Base-by-base conservation (phyloP, 2,329 filamentous ascomycete genomes). In the Rachicladosporium sp. region DNA sequence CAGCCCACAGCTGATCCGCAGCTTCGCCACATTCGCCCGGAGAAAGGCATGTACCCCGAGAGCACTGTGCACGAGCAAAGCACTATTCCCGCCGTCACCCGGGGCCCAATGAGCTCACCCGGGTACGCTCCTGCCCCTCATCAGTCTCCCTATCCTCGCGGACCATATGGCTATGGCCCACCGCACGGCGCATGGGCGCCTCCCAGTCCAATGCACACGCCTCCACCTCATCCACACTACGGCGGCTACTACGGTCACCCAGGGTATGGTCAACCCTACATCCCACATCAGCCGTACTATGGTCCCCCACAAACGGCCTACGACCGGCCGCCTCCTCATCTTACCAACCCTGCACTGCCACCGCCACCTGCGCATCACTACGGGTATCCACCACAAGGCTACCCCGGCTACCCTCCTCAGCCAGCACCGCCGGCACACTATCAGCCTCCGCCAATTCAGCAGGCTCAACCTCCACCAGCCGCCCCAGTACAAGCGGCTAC, bases 21-120 rank as follows among this genome's bases (percentile, higher is more conserved):
- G 13, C 70, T 98, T 38, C 78, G 87, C 51, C 76, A 83, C 55
- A 91, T 98, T 46, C 70, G 84, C 2, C 89, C 89, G 0, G 74
- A 80, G 34, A 95, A 94, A 69, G 89, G 88, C 57, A 86, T 96
- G 76, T 98, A 98, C 59, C 91, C 91, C 0, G 91, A 98, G 62
- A 93, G 89, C 1, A 93, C 86, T 34, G 78, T 95, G 50, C 85
- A 86, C 56, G 89, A 95, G 54, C 73, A 80, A 46, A 81, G 81
- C 57, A 81, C 80, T 43, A 78, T 86, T 10, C 85, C 88, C 9
- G 80, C 84, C 2, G 75, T 93, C 31, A 89, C 86, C 9, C 76
- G 86, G 48, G 75, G 81, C 1, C 86, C 76, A 4, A 78, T 79
- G 73, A 62, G 67, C 27, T 68, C 68, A 13, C 73, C 72, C 7